phyloP scores from a whole-genome alignment of 495 filamentous ascomycete species.

The Beverwykella pulmonaria region DNA sequence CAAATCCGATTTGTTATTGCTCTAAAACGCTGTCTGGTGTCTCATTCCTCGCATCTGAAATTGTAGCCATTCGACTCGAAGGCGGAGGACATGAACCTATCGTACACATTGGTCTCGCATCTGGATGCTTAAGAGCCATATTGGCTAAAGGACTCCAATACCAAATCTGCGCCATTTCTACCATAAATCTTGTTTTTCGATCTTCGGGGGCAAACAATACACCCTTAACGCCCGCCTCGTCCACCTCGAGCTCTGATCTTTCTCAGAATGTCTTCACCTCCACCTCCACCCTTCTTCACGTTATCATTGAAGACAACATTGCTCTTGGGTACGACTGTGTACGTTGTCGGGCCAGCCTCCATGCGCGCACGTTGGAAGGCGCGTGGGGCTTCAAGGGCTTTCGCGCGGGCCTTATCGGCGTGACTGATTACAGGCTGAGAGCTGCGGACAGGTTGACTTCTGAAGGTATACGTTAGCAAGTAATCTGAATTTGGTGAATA shows the following conservation, averaged over 20 bases:
- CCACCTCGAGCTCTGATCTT: conserved; percentile 11
- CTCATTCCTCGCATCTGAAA: not conserved
- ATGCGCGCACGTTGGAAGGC: conserved; percentile 72
- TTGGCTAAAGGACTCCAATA: not conserved
- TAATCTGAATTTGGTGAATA: conserved; percentile 11
- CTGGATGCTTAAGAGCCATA: not conserved
- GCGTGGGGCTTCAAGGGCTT: conserved; percentile 66
- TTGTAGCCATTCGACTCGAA: not conserved
- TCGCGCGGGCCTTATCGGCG: conserved; percentile 67
- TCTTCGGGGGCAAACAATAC: too few relatives aligned
- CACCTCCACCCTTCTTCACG: conserved; percentile 62
- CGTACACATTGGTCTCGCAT: not conserved
- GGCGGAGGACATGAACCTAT: not conserved
- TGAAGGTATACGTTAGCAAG: conserved; percentile 26
- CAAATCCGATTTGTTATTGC: too few relatives aligned
- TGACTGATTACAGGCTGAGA: conserved; percentile 21
- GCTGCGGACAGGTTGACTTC: conserved; percentile 30
- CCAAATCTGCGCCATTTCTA: not conserved
- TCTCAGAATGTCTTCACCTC: conserved; percentile 66
- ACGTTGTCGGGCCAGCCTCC: conserved; percentile 71
- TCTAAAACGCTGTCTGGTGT: not conserved
- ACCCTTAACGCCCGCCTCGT: not conserved
- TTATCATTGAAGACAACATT: conserved; percentile 55
- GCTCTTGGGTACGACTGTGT: conserved; percentile 75
- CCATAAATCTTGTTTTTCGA: too few relatives aligned